A percentile compares a stretch with the other conserved stretches of the same genome.
These are phyloP conservation scores for Septoria petroselini DNA, from an alignment of 2,329 filamentous ascomycete species.

Conservation along the genomic window DNA sequence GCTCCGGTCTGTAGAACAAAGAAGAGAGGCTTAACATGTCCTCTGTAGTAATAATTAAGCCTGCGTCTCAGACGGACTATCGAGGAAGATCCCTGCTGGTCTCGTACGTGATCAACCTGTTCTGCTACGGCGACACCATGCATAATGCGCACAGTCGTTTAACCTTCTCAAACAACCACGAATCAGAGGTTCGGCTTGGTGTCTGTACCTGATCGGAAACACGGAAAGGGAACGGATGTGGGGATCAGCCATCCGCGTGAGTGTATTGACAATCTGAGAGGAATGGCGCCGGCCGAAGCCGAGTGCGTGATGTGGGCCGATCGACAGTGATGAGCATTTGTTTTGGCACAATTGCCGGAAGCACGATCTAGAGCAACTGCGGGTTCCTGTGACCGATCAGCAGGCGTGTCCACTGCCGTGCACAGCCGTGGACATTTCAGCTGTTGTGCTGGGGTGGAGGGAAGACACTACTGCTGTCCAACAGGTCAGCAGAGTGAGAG, in stretches of 20 bases:
- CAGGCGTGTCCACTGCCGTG: too few relatives aligned
- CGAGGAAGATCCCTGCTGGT: slow-evolving; percentile 11
- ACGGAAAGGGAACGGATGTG: slow-evolving; percentile 8
- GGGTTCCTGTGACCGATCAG: neutral
- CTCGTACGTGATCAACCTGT: slow-evolving; percentile 8
- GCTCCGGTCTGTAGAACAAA: neutral
- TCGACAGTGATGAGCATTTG: neutral
- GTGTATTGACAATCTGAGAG: slow-evolving; percentile 9
- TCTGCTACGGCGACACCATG: slow-evolving; percentile 6
- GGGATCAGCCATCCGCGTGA: slow-evolving; percentile 11
- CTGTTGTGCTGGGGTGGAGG: too few relatives aligned
- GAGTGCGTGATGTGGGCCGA: slow-evolving; percentile 5
- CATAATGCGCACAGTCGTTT: slow-evolving; percentile 9
- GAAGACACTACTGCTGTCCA: too few relatives aligned
- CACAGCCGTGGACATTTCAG: too few relatives aligned
- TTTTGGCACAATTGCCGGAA: neutral
- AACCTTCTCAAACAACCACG: slow-evolving; percentile 9
- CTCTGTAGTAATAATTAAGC: slow-evolving; percentile 1
- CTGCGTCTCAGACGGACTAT: slow-evolving; percentile 6
- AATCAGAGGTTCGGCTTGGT: slow-evolving; percentile 3
- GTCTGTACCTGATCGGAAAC: slow-evolving; percentile 1
- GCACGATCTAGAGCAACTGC: neutral
- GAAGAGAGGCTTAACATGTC: slow-evolving; percentile 5
- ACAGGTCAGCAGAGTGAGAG: too few relatives aligned
- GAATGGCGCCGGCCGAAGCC: neutral